phyloP scores from a whole-genome alignment of 2,329 filamentous ascomycete genomes.

The Apiospora malaysiana region DNA sequence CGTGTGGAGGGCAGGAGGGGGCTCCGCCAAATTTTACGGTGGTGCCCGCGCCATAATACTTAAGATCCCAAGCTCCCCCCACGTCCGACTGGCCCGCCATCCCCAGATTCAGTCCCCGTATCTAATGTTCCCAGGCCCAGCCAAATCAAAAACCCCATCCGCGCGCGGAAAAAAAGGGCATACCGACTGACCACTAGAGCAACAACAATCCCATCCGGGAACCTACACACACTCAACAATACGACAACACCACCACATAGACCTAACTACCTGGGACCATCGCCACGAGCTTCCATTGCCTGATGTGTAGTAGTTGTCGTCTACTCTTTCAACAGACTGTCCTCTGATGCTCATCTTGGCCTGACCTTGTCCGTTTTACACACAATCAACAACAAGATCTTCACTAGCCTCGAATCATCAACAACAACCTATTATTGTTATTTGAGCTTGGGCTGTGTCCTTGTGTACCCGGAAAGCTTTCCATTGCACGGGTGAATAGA shows the following conservation, averaged over 20 bases:
- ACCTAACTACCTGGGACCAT: not conserved
- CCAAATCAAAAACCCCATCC: conserved; percentile 4
- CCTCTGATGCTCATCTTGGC: too few species aligned
- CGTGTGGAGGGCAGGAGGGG: conserved; percentile 9
- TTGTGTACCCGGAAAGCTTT: conserved; percentile 11
- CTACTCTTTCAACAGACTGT: not conserved
- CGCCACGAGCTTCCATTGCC: not conserved
- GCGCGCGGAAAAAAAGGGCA: not conserved
- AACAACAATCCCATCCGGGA: conserved; percentile 3
- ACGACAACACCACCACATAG: not conserved
- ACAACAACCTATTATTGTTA: not conserved
- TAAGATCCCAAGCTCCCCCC: conserved; percentile 20
- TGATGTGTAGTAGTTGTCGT: not conserved
- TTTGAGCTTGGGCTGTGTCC: not conserved
- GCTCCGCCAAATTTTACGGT: conserved; percentile 11
- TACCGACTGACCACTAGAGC: not conserved
- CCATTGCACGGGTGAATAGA: not conserved
- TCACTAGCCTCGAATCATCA: conserved; percentile 15
- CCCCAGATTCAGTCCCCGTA: conserved; percentile 19
- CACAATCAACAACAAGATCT: not conserved
- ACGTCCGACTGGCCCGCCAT: conserved; percentile 16
- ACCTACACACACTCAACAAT: not conserved
- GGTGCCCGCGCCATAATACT: conserved; percentile 12
- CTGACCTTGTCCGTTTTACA: not conserved
- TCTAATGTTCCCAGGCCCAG: conserved; percentile 8